These are phyloP conservation scores for Aureobasidium uvarum DNA, from an alignment of 2,329 filamentous ascomycete genomes.

Conservation along the genomic window DNA sequence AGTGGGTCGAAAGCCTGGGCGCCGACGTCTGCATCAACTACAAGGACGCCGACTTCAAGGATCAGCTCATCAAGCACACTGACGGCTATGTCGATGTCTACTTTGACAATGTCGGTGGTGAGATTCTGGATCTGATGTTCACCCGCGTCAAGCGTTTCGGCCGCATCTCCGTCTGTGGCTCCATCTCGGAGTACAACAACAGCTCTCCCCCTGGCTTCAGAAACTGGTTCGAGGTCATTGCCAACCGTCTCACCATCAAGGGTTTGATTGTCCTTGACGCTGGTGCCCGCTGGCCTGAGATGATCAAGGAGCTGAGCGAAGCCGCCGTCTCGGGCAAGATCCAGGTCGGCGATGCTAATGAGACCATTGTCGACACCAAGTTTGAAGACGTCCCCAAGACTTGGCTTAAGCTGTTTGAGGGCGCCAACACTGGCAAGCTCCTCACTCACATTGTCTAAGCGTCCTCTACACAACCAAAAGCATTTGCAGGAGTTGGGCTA, in stretches of 20 bases:
- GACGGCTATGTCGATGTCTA: constrained; percentile 62
- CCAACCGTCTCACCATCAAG: constrained; percentile 37
- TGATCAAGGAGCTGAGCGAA: constrained; percentile 32
- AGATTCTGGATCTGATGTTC: constrained; percentile 66
- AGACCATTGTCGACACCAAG: constrained; percentile 48
- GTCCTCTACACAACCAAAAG: not conserved
- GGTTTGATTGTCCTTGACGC: constrained; percentile 40
- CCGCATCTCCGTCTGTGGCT: constrained; percentile 68
- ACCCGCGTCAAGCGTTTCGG: constrained; percentile 60
- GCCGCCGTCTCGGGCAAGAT: constrained; percentile 49
- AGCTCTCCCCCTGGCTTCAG: constrained; percentile 39
- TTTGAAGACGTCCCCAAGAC: constrained; percentile 53
- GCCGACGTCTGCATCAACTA: constrained; percentile 58
- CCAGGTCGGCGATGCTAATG: constrained; percentile 43
- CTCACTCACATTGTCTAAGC: constrained; percentile 40
- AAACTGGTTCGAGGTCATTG: constrained; percentile 41
- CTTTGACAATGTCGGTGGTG: constrained; percentile 72
- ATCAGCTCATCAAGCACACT: constrained; percentile 50
- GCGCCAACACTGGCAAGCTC: constrained; percentile 50
- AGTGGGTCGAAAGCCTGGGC: constrained; percentile 52
- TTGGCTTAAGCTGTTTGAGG: constrained; percentile 51
- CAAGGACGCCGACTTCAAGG: constrained; percentile 48
- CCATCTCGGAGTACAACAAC: constrained; percentile 67
- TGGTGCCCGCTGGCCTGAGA: constrained; percentile 26
- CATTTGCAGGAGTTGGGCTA: constrained; percentile 11